Evolutionary conservation across 177 flowering plant genomes (phyloP).

Genomic region (Vitis hybrid): DNA sequence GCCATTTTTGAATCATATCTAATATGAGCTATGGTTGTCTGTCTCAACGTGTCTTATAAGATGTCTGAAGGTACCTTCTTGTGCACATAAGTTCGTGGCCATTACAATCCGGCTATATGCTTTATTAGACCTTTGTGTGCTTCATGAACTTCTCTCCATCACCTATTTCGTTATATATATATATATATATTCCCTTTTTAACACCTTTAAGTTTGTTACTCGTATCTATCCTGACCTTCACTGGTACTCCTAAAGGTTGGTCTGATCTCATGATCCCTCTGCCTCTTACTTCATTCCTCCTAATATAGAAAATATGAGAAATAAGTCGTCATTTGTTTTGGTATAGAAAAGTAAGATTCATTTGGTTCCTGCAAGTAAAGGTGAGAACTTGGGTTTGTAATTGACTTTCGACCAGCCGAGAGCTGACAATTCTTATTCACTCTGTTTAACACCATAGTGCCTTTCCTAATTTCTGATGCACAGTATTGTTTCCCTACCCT

Average conservation of each 20-base stretch:
- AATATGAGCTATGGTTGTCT: neutral
- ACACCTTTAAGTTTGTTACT: neutral
- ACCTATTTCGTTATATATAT: too few species aligned
- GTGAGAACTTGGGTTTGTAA: constrained; percentile 11
- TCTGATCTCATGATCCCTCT: neutral
- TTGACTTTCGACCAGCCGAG: constrained; percentile 13
- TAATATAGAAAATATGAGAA: neutral
- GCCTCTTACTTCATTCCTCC: neutral
- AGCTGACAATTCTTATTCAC: constrained; percentile 18
- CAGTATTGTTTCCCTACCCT: constrained; percentile 35
- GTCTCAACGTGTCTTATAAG: neutral
- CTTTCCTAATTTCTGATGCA: constrained; percentile 30
- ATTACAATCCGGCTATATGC: too few species aligned
- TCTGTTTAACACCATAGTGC: constrained; percentile 8
- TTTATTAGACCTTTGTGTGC: neutral
- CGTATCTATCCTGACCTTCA: neutral
- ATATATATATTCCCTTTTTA: neutral
- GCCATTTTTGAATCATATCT: neutral
- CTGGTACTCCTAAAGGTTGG: neutral
- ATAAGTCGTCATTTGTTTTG: neutral
- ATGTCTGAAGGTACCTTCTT: neutral
- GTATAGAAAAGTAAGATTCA: neutral
- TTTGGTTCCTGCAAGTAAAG: constrained; percentile 8
- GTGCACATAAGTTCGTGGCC: neutral
- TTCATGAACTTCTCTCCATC: too few species aligned